Percentiles rank a stretch among this genome's conserved stretches.
phyloP scores from a whole-genome alignment of 2,329 filamentous ascomycete species.

The Aspergillus japonicus region DNA sequence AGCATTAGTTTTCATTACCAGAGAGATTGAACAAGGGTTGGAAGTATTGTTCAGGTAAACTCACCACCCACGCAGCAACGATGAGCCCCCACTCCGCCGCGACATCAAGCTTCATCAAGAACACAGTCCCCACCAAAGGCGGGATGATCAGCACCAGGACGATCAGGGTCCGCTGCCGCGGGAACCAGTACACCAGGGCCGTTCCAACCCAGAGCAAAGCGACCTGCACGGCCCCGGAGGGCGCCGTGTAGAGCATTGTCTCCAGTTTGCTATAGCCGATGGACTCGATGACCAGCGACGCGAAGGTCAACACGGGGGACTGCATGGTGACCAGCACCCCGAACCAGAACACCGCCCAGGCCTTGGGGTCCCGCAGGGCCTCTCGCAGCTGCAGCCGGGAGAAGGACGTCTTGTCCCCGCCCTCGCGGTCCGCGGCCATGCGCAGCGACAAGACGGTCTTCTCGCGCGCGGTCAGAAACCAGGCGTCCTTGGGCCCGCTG shows the following conservation, averaged over 20 bases:
- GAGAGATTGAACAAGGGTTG: no score
- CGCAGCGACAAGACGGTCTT: constrained; percentile 42
- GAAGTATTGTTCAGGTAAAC: no score
- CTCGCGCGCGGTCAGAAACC: constrained; percentile 48
- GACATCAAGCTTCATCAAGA: constrained; percentile 48
- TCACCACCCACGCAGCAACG: constrained; percentile 37
- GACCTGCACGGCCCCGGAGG: no score
- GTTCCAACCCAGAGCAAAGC: no score
- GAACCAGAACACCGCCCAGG: constrained; percentile 49
- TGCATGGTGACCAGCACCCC: constrained; percentile 50
- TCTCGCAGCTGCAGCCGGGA: constrained; percentile 47
- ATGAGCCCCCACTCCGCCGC: constrained; percentile 51
- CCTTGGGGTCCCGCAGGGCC: constrained; percentile 44
- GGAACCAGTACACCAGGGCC: no score
- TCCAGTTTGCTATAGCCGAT: no score
- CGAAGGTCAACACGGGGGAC: constrained; percentile 50
- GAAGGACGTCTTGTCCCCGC: constrained; percentile 48
- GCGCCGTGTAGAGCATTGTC: no score
- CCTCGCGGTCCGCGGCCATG: constrained; percentile 38
- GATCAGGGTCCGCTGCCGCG: no score
- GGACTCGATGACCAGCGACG: constrained; percentile 48
- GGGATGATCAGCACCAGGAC: constrained; percentile 10
- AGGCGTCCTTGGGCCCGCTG: constrained; percentile 44
- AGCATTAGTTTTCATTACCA: no score
- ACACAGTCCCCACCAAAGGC: constrained; percentile 46